Evolutionary conservation across 2,329 filamentous ascomycete genomes (phyloP).

Genomic region (Drechslerella dactyloides): DNA sequence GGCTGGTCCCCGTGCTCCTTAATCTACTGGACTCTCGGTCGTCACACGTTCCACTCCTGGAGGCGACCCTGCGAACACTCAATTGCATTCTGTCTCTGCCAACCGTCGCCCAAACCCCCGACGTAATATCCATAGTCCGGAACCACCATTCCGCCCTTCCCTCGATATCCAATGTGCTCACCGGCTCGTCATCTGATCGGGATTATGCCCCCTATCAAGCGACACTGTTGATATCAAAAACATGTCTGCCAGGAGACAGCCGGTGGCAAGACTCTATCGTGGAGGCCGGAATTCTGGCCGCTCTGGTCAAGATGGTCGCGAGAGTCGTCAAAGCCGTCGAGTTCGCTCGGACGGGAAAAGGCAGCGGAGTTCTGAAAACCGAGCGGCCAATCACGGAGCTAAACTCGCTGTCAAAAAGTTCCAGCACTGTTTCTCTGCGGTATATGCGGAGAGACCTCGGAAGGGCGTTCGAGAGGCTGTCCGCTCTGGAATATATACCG

Average conservation of each 20-base stretch:
- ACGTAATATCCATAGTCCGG: conserved; percentile 33
- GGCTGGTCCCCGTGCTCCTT: conserved; percentile 67
- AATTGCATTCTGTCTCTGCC: conserved; percentile 60
- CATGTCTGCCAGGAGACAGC: conserved; percentile 49
- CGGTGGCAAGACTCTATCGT: conserved; percentile 69
- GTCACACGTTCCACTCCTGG: conserved; percentile 70
- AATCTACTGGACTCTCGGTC: conserved; percentile 71
- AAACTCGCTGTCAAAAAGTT: conserved; percentile 56
- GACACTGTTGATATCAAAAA: conserved; percentile 62
- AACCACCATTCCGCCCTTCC: conserved; percentile 30
- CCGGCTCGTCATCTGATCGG: conserved; percentile 65
- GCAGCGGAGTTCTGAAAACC: conserved; percentile 25
- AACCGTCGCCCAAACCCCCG: conserved; percentile 8
- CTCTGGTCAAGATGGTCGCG: conserved; percentile 75
- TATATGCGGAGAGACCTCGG: conserved; percentile 64
- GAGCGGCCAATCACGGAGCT: conserved; percentile 66
- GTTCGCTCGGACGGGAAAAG: conserved; percentile 23
- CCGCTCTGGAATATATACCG: conserved; percentile 56
- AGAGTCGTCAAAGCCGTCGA: conserved; percentile 68
- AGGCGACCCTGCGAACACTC: conserved; percentile 76
- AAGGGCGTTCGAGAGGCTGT: conserved; percentile 14
- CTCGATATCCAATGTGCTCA: conserved; percentile 60
- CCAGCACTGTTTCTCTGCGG: conserved; percentile 60
- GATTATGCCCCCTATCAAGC: conserved; percentile 70
- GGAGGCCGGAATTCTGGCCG: conserved; percentile 76